These are phyloP conservation scores for Exophiala sp. DNA, from an alignment of 2,329 filamentous ascomycete genomes.

Conservation along the genomic window DNA sequence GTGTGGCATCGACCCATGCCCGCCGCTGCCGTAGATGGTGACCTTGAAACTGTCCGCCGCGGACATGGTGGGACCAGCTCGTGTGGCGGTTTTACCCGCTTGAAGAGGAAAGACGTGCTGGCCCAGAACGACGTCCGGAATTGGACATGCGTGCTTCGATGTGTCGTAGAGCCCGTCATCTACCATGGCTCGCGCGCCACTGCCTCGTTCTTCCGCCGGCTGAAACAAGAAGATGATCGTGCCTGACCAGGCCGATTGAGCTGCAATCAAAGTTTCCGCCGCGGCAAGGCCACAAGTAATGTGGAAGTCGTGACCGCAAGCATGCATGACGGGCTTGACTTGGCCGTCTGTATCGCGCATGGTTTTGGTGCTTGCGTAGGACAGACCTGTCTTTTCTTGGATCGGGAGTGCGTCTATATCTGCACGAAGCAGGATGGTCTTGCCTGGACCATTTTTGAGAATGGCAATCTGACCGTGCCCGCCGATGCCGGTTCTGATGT, in stretches of 20 bases:
- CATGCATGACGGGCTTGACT: slow-evolving; percentile 57
- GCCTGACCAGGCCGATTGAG: slow-evolving; percentile 54
- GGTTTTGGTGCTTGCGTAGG: slow-evolving; percentile 46
- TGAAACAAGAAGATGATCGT: slow-evolving; percentile 65
- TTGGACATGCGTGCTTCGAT: slow-evolving; percentile 37
- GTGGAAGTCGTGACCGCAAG: slow-evolving; percentile 61
- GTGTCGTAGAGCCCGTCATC: slow-evolving; percentile 55
- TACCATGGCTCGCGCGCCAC: slow-evolving; percentile 62
- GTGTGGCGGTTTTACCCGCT: slow-evolving; percentile 40
- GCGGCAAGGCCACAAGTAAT: slow-evolving; percentile 55
- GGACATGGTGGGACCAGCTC: slow-evolving; percentile 41
- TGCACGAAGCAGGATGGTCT: slow-evolving; percentile 46
- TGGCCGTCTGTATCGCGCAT: slow-evolving; percentile 48
- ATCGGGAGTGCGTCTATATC: slow-evolving; percentile 52
- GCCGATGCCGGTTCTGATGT: slow-evolving; percentile 45
- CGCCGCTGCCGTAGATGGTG: slow-evolving; percentile 57
- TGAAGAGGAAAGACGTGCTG: slow-evolving; percentile 53
- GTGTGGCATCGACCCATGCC: slow-evolving; percentile 57
- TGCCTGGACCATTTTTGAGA: slow-evolving; percentile 41
- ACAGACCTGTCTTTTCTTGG: slow-evolving; percentile 46
- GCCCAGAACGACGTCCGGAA: slow-evolving; percentile 56
- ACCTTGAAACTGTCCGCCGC: slow-evolving; percentile 48
- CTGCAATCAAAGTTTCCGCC: slow-evolving; percentile 47
- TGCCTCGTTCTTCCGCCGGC: slow-evolving; percentile 62
- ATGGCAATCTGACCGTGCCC: slow-evolving; percentile 45